Evolutionary conservation across 2,329 filamentous ascomycete species (phyloP), one percentile per base, ranked within the genome.

Genomic region (Hypoxylon sp.): DNA sequence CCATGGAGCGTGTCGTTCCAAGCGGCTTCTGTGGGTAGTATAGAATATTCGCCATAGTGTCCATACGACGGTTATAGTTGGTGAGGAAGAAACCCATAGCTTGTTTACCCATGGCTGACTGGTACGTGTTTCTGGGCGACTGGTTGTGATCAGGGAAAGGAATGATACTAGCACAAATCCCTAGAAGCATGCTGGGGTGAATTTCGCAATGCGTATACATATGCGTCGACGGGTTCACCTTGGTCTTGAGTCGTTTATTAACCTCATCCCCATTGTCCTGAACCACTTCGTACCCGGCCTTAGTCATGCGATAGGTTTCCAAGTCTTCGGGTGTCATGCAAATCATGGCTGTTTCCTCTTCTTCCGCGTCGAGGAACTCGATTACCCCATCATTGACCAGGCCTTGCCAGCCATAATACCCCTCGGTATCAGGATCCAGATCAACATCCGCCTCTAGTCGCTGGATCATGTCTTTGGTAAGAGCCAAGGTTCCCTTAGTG

Each of bases 101-200:
- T 87, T 99, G 96, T 82, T 99, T 99, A 84, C 96, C 96, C 96
- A 99, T 99, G 77, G 96, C 96, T 74, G 95, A 97, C 82, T 98
- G 95, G 80, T 97, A 99, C 3, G 95, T 98, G 78, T 99, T 99
- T 91, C 96, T 91, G 71, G 96, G 96, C 68, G 95, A 98, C 87
- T 96, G 93, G 78, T 99, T 99, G 83, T 99, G 96, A 82, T 99
- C 96, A 0, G 96, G 96, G 88, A 99, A 99, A 0, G 96, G 96
- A 84, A 99, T 99, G 79, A 99, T 99, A 82, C 94, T 97, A 74
- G 96, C 96, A 77, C 96, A 99, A 70, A 99, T 97, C 77, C 96
- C 96, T 59, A 99, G 83, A 78, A 99, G 96, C 96, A 99, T 99
- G 80, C 94, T 97, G 19, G 96, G 96, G 75, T 99, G 96, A 78